Percentiles rank a stretch among this genome's conserved stretches.
These are phyloP conservation scores for Escallonia rubra DNA, from an alignment of 129 eudicot species.

Conservation along the genomic window DNA sequence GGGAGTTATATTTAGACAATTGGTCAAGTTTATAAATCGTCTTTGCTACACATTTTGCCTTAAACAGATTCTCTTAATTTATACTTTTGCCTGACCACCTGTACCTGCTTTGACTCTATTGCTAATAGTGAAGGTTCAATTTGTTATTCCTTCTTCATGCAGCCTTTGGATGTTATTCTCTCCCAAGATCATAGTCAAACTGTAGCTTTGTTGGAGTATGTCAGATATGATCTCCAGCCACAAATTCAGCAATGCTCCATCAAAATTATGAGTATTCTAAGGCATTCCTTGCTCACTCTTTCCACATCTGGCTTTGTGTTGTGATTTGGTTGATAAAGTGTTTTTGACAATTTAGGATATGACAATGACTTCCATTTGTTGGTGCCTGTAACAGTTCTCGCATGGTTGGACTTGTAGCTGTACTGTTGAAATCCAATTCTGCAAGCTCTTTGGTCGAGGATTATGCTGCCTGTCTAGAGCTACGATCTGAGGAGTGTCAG, in stretches of 20 bases:
- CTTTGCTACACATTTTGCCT: too few species aligned
- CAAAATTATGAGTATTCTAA: conserved; percentile 77
- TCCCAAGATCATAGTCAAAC: conserved; percentile 93
- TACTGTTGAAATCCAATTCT: conserved; percentile 67
- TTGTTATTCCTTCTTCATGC: conserved; percentile 26
- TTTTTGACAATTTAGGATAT: neutral
- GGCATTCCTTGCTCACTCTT: conserved; percentile 34
- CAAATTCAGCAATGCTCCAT: conserved; percentile 79
- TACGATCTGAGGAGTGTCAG: conserved; percentile 79
- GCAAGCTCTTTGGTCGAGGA: conserved; percentile 75
- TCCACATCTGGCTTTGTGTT: neutral
- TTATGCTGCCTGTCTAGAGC: conserved; percentile 95
- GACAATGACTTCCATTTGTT: neutral
- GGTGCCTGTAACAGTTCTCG: conserved; percentile 56
- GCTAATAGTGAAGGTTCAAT: neutral
- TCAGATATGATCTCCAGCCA: conserved; percentile 89
- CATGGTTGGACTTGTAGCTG: conserved; percentile 89
- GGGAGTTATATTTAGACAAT: too few species aligned
- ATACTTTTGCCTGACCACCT: too few species aligned
- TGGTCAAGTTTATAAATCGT: too few species aligned
- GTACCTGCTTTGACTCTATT: neutral
- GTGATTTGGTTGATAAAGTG: conserved; percentile 3
- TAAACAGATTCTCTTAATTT: too few species aligned
- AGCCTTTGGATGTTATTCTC: conserved; percentile 93
- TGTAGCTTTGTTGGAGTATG: conserved; percentile 78